Percentiles rank a stretch among this genome's conserved stretches.
Conservation (phyloP, 169 alveolate species). For the Plasmodium ovale region DNA sequence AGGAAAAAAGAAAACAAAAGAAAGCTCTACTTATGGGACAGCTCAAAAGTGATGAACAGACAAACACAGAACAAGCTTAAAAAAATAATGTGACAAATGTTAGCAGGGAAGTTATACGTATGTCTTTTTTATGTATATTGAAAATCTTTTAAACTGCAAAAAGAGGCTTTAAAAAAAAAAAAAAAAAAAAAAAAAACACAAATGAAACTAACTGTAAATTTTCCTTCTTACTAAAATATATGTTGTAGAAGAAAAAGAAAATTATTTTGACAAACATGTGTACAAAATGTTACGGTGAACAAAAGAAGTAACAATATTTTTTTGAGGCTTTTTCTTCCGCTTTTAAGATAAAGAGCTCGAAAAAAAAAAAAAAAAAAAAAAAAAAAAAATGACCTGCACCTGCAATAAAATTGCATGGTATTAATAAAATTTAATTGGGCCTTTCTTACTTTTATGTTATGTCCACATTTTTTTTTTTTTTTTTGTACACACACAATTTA, state of each 20-base stretch:
- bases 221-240: background rate
- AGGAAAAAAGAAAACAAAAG: background rate
- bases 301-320: conserved; percentile 1
- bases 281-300: conserved; percentile 19
- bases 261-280: background rate
- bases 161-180: background rate
- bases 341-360: background rate
- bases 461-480: background rate
- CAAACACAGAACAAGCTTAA: background rate
- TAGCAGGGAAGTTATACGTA: background rate
- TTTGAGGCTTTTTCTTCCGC: conserved; percentile 2
- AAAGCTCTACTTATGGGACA: too few species aligned
- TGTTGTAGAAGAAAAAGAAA: background rate
- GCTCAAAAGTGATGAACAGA: background rate
- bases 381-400: conserved; percentile 13
- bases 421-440: background rate
- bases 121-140: conserved; percentile 5
- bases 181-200: background rate
- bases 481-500: background rate
- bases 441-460: background rate
- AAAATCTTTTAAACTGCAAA: background rate
- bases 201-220: background rate
- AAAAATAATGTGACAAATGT: conserved; percentile 1
- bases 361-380: conserved; percentile 34
- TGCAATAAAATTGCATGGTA: background rate